Evolutionary conservation across 148 eudicot species (phyloP), one percentile per base, ranked within the genome.

Genomic region (Diospyros kaki): DNA sequence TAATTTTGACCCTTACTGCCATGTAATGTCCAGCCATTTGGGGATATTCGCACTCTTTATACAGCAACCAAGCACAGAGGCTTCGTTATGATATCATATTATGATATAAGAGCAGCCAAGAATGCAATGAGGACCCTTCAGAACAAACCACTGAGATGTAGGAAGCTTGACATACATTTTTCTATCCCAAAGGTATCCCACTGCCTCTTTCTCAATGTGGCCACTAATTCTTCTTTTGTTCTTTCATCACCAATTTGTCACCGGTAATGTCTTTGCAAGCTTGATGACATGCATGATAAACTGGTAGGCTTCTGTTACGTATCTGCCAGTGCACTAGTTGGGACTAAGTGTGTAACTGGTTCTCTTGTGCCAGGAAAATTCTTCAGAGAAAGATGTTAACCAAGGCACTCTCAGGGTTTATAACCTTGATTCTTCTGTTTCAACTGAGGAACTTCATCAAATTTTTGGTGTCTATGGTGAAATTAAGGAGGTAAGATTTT

Each of bases 61-160:
- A 90, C 95, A 40, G 81, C 90, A 58, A 85, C 89, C 83, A 90
- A 90, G 67, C 90, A 86, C 71, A 73, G 87, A 58, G 95, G 95
- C 5, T 88, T 90, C 81, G 90, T 87, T n/a, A 90, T 90, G 89
- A 76, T 90, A 71, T 83, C 95, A 15, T 88, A 90, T 76, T 90
- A 79, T 76, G 95, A 90, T 75, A 80, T 90, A 68, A 77, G 95
- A 82, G 87, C 92, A 17, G 89, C 95, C 66, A 55, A 74, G 68
- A 81, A 81, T 77, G 95, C 95, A 15, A 82, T 86, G 89, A 84
- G 85, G 74, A 84, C 83, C 66, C 88, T 90, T 51, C 92, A 86
- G 73, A 82, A 75, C 73, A 83, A 86, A 75, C 83, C 83, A 73
- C 58, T 90, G 76, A 77, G 85, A 73, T 81, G 76, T 64, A 81